A percentile compares a stretch with the other conserved stretches of the same genome.
Conservation (phyloP, 108 stramenopile species). For the Nitzschia sp. region DNA sequence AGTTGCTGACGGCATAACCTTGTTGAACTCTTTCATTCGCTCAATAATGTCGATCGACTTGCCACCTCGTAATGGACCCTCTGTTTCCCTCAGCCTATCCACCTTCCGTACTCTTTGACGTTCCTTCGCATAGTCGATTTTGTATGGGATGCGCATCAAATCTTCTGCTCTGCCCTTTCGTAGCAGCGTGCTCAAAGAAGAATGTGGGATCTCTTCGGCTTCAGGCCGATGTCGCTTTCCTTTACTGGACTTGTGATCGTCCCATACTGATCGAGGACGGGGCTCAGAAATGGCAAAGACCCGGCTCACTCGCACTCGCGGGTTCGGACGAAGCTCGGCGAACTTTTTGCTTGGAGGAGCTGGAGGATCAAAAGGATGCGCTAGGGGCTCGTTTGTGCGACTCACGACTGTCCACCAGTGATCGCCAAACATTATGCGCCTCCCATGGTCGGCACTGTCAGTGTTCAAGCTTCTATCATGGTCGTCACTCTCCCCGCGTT, state of each 20-base stretch:
- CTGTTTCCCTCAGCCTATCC: not conserved
- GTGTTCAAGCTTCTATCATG: not conserved
- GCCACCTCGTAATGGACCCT: not conserved
- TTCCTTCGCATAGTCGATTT: constrained; percentile 6
- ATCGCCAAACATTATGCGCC: constrained; percentile 42
- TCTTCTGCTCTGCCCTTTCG: not conserved
- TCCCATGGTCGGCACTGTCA: constrained; percentile 17
- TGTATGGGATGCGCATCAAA: constrained; percentile 5
- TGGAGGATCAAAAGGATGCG: constrained; percentile 64
- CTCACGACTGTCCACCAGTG: constrained; percentile 75
- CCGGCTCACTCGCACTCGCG: constrained; percentile 32
- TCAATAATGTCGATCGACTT: constrained; percentile 1
- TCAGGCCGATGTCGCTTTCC: not conserved
- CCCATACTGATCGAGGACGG: constrained; percentile 21
- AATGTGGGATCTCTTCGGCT: constrained; percentile 14
- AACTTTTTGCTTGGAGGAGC: constrained; percentile 44
- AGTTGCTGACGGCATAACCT: constrained; percentile 2
- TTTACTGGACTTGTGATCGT: not conserved
- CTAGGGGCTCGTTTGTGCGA: constrained; percentile 22
- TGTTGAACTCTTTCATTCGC: constrained; percentile 22
- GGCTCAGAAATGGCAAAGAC: constrained; percentile 21
- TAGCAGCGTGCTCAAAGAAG: constrained; percentile 10
- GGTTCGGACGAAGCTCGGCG: constrained; percentile 18
- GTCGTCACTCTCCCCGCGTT: not conserved
- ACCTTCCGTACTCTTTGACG: not conserved